Evolutionary conservation across 306 rosid species (phyloP).

Genomic region (Inga laurina): DNA sequence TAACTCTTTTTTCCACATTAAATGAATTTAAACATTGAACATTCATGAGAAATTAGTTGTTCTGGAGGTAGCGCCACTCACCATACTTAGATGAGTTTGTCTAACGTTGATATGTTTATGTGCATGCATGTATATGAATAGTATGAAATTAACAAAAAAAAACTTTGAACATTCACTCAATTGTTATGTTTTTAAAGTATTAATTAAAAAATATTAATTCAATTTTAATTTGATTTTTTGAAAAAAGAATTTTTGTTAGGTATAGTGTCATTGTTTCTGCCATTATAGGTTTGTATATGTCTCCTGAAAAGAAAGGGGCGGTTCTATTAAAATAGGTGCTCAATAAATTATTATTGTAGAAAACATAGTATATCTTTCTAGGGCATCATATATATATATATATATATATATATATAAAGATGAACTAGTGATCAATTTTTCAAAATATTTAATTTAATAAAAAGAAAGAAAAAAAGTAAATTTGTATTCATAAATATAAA

Average conservation of each 20-base stretch:
- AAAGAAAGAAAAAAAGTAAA: background rate
- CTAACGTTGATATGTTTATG: no score
- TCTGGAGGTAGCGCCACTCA: no score
- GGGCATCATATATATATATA: background rate
- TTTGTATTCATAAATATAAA: background rate
- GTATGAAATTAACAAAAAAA: background rate
- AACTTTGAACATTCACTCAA: no score
- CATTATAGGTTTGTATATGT: background rate
- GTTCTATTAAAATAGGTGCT: background rate
- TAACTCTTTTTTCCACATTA: no score
- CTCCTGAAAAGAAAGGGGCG: background rate
- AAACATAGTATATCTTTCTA: background rate
- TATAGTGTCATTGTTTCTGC: background rate
- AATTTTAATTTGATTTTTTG: background rate
- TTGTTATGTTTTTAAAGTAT: background rate
- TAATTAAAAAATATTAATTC: background rate
- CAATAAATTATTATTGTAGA: background rate
- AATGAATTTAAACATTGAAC: background rate
- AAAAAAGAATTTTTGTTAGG: background rate
- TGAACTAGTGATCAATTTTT: no score
- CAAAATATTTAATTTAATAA: background rate
- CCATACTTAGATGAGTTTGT: no score
- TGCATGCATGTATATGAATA: no score
- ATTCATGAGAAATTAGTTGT: no score
- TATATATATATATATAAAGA: no score